Conservation (phyloP, 2,329 filamentous ascomycete genomes). For the Penicillium sp. region DNA sequence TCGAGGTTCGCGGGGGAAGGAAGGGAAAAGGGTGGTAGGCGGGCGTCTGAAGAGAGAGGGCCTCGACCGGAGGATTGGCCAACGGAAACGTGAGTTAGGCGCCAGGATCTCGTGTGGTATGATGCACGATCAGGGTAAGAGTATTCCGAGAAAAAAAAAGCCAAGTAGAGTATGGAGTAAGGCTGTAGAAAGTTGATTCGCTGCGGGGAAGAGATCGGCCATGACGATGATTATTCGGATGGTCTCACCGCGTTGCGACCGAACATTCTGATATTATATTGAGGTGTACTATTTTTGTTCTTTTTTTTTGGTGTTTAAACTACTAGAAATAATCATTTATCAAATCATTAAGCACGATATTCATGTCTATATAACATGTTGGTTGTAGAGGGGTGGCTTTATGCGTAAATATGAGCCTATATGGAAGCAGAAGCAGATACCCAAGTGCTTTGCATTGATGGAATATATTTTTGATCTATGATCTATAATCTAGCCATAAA, state of each 20-base stretch:
- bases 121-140: not conserved
- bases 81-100: conserved; percentile 24
- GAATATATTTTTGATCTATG: not conserved
- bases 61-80: conserved; percentile 19
- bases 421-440: not conserved
- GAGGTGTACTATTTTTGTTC: not conserved
- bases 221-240: conserved; percentile 10
- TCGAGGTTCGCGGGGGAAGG: conserved; percentile 17
- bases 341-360: too few species aligned
- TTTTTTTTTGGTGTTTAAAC: not conserved
- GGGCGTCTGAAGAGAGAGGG: conserved; percentile 16
- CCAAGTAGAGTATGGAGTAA: not conserved
- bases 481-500: not conserved
- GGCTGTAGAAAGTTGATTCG: conserved; percentile 2
- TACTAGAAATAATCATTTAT: not conserved
- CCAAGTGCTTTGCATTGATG: not conserved
- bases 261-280: not conserved
- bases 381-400: not conserved
- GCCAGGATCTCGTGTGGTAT: conserved; percentile 26
- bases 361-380: not conserved
- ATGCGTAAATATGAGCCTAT: not conserved
- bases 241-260: conserved; percentile 7
- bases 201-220: conserved; percentile 11
- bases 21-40: conserved; percentile 15
- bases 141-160: not conserved